A percentile compares a stretch with the other conserved stretches of the same genome.
These are phyloP conservation scores for Orbilia javanica DNA, from an alignment of 2,329 filamentous ascomycete species.

Conservation along the genomic window DNA sequence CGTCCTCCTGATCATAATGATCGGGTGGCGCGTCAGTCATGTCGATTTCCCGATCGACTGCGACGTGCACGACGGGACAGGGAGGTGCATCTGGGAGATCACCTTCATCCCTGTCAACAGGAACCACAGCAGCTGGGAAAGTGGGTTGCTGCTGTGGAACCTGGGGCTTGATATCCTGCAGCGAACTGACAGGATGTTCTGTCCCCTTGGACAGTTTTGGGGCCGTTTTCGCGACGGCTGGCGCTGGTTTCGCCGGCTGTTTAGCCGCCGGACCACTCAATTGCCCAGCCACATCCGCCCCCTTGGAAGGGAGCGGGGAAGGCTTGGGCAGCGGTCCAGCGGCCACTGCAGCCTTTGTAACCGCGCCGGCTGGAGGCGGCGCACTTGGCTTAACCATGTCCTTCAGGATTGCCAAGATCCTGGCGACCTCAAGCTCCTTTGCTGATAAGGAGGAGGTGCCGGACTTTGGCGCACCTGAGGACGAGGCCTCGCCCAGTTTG, in stretches of 20 bases:
- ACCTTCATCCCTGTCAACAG: constrained; percentile 7
- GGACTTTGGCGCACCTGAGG: background rate
- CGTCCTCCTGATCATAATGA: constrained; percentile 15
- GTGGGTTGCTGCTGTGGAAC: constrained; percentile 14
- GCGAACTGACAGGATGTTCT: constrained; percentile 6
- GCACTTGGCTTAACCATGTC: background rate
- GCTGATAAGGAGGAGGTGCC: background rate
- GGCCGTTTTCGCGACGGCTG: background rate
- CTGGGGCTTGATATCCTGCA: background rate
- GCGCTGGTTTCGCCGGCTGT: background rate
- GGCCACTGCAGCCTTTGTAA: background rate
- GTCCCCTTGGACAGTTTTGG: background rate
- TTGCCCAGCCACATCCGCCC: background rate
- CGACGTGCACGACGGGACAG: background rate
- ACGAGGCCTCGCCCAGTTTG: background rate
- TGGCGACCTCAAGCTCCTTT: background rate
- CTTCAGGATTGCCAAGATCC: background rate
- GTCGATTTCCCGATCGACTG: constrained; percentile 28
- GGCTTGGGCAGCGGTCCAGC: background rate
- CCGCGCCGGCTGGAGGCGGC: background rate
- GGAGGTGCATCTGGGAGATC: constrained; percentile 23
- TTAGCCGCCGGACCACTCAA: background rate
- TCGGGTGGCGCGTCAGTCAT: constrained; percentile 40
- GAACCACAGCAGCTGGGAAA: constrained; percentile 14
- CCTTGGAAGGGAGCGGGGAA: background rate